phyloP scores from a whole-genome alignment of 495 filamentous ascomycete species.

The Neohortaea acidophila region DNA sequence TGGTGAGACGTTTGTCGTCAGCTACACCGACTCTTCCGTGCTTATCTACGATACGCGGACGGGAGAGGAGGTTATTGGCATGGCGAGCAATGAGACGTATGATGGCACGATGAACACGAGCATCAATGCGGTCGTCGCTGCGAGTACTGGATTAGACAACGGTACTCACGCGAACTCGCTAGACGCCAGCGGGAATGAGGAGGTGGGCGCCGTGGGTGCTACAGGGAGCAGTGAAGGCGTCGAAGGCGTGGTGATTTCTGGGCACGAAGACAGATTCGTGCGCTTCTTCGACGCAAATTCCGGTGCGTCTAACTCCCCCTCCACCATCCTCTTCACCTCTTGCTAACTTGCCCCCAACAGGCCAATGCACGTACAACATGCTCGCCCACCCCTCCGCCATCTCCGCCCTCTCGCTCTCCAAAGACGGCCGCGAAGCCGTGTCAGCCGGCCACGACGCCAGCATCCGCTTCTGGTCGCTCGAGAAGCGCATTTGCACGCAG shows the following conservation, averaged over 20 bases:
- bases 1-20: slow-evolving; percentile 89
- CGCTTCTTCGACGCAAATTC: slow-evolving; percentile 97
- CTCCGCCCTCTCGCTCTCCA: slow-evolving; percentile 74
- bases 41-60: slow-evolving; percentile 82
- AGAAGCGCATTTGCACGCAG: slow-evolving; percentile 84
- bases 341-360: slow-evolving; percentile 31
- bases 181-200: slow-evolving; percentile 55
- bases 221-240: slow-evolving; percentile 69
- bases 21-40: slow-evolving; percentile 77
- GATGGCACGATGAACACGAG: slow-evolving; percentile 69
- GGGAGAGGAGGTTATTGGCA: slow-evolving; percentile 78
- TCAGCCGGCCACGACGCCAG: slow-evolving; percentile 90
- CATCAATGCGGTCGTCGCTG: slow-evolving; percentile 85
- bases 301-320: slow-evolving; percentile 46
- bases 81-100: slow-evolving; percentile 87
- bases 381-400: slow-evolving; percentile 88
- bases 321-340: not conserved
- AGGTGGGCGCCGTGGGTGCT: slow-evolving; percentile 55
- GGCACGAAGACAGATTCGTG: slow-evolving; percentile 89
- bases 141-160: slow-evolving; percentile 62
- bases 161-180: slow-evolving; percentile 34
- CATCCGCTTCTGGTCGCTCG: slow-evolving; percentile 92
- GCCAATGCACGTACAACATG: slow-evolving; percentile 99
- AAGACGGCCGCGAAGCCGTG: slow-evolving; percentile 85
- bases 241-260: slow-evolving; percentile 83